Percentiles rank a stretch among this genome's conserved stretches.
phyloP scores from a whole-genome alignment of 1,284 basidiomycete species.

The Rhodotorula sp. region DNA sequence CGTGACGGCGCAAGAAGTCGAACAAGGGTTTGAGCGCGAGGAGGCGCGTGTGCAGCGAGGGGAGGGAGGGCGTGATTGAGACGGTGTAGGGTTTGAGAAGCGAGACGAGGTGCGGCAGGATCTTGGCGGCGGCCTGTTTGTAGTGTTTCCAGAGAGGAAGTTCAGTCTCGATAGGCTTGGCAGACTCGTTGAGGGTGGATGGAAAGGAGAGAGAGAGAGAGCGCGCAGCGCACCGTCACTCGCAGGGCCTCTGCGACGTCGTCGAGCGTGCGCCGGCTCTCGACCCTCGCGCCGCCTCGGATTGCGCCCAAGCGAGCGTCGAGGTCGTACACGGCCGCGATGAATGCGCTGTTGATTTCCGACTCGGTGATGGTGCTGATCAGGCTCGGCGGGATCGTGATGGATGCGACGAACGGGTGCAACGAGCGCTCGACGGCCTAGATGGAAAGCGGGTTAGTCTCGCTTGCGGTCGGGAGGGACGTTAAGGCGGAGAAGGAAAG shows the following conservation, averaged over 20 bases:
- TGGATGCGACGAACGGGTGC: conserved; percentile 71
- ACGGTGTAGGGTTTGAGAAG: conserved; percentile 76
- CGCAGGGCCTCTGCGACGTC: conserved; percentile 80
- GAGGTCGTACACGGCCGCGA: conserved; percentile 71
- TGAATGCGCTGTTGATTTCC: conserved; percentile 64
- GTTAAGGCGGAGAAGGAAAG: not conserved
- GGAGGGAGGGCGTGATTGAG: conserved; percentile 87
- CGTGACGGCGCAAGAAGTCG: conserved; percentile 79
- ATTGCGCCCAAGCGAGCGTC: conserved; percentile 70
- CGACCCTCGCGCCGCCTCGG: conserved; percentile 70
- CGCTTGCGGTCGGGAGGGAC: conserved; percentile 1
- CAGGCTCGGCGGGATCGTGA: conserved; percentile 77
- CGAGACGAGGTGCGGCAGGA: conserved; percentile 80
- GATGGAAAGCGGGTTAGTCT: conserved; percentile 4
- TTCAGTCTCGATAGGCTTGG: not conserved
- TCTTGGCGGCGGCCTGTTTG: conserved; percentile 74
- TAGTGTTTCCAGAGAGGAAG: no score
- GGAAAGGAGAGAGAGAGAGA: no score
- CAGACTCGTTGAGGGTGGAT: no score
- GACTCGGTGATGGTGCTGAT: conserved; percentile 79
- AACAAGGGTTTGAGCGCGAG: conserved; percentile 82
- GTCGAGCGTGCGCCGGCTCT: conserved; percentile 75
- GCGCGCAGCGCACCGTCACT: conserved; percentile 64
- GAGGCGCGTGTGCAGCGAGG: conserved; percentile 84
- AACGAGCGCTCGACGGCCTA: conserved; percentile 86